Conservation (phyloP, 106 monocot genomes). For the Gastrodia elata region DNA sequence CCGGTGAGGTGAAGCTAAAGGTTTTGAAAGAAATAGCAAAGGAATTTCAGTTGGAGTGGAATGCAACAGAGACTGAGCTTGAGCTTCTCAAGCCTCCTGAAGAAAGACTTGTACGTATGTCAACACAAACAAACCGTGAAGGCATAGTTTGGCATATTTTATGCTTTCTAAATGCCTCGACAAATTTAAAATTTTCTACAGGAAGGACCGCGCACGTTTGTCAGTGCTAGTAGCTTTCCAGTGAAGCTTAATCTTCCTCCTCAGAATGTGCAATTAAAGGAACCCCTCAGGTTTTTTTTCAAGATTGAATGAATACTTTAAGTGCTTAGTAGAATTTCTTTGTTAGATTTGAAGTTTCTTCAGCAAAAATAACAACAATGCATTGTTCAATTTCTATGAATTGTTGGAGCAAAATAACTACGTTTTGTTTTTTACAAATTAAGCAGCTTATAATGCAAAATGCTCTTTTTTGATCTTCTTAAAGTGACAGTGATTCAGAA, state of each 20-base stretch:
- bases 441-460: background rate
- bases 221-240: conserved; percentile 48
- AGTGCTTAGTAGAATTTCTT: background rate
- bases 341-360: background rate
- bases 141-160: background rate
- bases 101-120: conserved; percentile 39
- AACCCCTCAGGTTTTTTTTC: conserved; percentile 19
- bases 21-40: conserved; percentile 91
- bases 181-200: conserved; percentile 11
- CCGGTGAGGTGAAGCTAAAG: conserved; percentile 76
- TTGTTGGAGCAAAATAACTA: background rate
- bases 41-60: conserved; percentile 74
- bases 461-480: background rate
- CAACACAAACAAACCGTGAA: conserved; percentile 3
- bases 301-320: background rate
- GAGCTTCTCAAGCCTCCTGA: conserved; percentile 89
- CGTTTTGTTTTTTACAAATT: background rate
- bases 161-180: background rate
- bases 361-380: background rate
- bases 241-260: conserved; percentile 21
- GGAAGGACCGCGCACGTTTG: conserved; percentile 60
- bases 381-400: background rate
- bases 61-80: conserved; percentile 50
- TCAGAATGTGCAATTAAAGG: conserved; percentile 12
- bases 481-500: conserved; percentile 17